These are phyloP conservation scores for Exophiala xenobiotica DNA, from an alignment of 2,329 filamentous ascomycete genomes.

Conservation along the genomic window DNA sequence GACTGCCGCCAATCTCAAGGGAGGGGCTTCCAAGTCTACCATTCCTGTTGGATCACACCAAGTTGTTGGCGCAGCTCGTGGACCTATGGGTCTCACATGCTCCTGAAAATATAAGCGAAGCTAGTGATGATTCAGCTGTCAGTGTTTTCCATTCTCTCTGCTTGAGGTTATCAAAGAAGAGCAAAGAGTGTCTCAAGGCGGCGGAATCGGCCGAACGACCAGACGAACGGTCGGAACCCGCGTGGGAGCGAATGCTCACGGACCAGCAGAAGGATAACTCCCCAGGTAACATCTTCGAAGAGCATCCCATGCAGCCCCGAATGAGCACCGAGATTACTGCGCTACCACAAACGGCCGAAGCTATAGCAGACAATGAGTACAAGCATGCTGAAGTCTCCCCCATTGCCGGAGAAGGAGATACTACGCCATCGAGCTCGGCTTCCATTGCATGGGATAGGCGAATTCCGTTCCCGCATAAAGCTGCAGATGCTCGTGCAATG, in stretches of 20 bases:
- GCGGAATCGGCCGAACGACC: slow-evolving; percentile 52
- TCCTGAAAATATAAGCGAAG: slow-evolving; percentile 40
- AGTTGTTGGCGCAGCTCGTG: slow-evolving; percentile 79
- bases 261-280: slow-evolving; percentile 43
- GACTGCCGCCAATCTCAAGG: slow-evolving; percentile 73
- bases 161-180: slow-evolving; percentile 43
- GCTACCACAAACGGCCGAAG: slow-evolving; percentile 25
- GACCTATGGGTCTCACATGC: slow-evolving; percentile 53
- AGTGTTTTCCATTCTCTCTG: slow-evolving; percentile 46
- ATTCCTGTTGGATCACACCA: slow-evolving; percentile 85
- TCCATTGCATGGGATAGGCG: slow-evolving; percentile 46
- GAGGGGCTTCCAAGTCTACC: slow-evolving; percentile 93
- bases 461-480: slow-evolving; percentile 42
- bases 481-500: slow-evolving; percentile 43
- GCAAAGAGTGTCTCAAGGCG: slow-evolving; percentile 46
- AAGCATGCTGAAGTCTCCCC: slow-evolving; percentile 11
- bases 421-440: slow-evolving; percentile 46
- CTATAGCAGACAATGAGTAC: slow-evolving; percentile 14
- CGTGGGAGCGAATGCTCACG: slow-evolving; percentile 51
- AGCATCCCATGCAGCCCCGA: slow-evolving; percentile 2
- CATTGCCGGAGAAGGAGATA: slow-evolving; percentile 36
- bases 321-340: slow-evolving; percentile 27
- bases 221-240: slow-evolving; percentile 45
- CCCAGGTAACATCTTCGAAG: slow-evolving; percentile 22
- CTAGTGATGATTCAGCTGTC: slow-evolving; percentile 42